Conservation (phyloP, 2,329 filamentous ascomycete species). For the Fusarium agapanthi region DNA sequence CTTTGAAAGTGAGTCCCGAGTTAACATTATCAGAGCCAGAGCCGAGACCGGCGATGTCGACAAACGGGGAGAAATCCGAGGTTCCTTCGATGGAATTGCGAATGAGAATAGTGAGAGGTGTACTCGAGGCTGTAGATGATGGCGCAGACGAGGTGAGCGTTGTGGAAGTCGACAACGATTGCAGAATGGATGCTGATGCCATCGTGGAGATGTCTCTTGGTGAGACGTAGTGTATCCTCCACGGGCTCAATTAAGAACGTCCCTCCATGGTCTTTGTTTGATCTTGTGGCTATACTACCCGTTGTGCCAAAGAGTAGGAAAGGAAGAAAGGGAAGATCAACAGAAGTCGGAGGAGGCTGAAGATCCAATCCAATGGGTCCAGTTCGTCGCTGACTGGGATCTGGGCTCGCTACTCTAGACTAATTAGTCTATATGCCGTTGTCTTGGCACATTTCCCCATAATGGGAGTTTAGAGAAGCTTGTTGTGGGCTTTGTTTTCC, state of each 20-base stretch:
- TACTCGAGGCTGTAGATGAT: conserved; percentile 30
- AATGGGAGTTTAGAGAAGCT: conserved; percentile 10
- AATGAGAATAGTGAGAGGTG: conserved; percentile 44
- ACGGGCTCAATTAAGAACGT: conserved; percentile 17
- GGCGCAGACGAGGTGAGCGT: conserved; percentile 8
- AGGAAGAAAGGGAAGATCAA: conserved; percentile 3
- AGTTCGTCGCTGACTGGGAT: conserved; percentile 14
- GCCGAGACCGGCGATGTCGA: conserved; percentile 46
- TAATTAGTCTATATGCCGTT: conserved; percentile 11
- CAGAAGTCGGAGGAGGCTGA: conserved; percentile 32
- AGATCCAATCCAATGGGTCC: conserved; percentile 16
- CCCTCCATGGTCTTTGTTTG: conserved; percentile 12
- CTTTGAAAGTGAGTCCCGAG: conserved; percentile 45
- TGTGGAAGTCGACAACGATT: conserved; percentile 15
- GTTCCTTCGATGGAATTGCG: conserved; percentile 44
- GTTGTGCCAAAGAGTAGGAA: neutral
- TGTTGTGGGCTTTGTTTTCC: conserved; percentile 1
- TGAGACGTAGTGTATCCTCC: neutral
- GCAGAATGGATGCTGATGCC: conserved; percentile 19
- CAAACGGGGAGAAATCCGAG: conserved; percentile 50
- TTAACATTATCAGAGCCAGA: conserved; percentile 40
- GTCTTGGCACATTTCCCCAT: conserved; percentile 38
- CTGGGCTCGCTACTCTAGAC: conserved; percentile 15
- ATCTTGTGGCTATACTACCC: neutral
- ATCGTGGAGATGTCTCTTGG: conserved; percentile 12